Percentiles rank a stretch among this genome's conserved stretches.
Evolutionary conservation across 73 alveolate genomes (phyloP).

Genomic region (Paramecium bursaria): DNA sequence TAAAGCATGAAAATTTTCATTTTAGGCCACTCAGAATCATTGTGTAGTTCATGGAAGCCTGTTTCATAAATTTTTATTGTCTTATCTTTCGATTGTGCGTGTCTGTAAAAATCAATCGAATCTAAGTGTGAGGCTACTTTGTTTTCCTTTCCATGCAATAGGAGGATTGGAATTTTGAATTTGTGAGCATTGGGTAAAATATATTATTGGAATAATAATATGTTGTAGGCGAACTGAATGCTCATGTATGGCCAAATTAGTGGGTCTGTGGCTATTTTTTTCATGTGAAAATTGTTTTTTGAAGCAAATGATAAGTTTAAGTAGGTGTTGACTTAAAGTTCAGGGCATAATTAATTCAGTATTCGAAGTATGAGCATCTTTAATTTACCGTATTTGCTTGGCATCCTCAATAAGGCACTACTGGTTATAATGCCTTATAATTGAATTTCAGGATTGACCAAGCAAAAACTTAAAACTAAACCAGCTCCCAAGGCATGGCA

Average conservation of each 20-base stretch:
- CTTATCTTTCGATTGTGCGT: constrained; percentile 25
- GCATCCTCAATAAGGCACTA: constrained; percentile 46
- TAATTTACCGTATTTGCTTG: constrained; percentile 49
- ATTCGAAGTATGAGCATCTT: constrained; percentile 28
- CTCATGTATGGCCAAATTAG: constrained; percentile 49
- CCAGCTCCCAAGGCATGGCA: constrained; percentile 56
- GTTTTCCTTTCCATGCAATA: constrained; percentile 57
- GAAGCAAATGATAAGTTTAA: constrained; percentile 49
- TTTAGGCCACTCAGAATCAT: constrained; percentile 60
- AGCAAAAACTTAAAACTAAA: constrained; percentile 27
- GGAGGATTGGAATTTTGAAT: constrained; percentile 40
- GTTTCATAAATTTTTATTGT: constrained; percentile 40
- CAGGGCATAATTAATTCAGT: constrained; percentile 23
- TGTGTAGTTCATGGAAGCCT: constrained; percentile 45
- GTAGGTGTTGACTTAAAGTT: constrained; percentile 34
- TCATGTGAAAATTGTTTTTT: constrained; percentile 46
- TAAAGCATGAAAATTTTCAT: constrained; percentile 32
- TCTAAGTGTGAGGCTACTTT: constrained; percentile 57
- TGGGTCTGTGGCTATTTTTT: constrained; percentile 36
- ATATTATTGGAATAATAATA: constrained; percentile 20
- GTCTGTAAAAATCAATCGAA: constrained; percentile 53
- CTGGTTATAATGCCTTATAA: constrained; percentile 42
- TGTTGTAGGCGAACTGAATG: constrained; percentile 38
- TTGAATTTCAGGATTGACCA: constrained; percentile 30
- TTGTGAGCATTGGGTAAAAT: constrained; percentile 38